These are phyloP conservation scores for Phytopythium boreale DNA, from an alignment of 352 stramenopile species.

Conservation along the genomic window DNA sequence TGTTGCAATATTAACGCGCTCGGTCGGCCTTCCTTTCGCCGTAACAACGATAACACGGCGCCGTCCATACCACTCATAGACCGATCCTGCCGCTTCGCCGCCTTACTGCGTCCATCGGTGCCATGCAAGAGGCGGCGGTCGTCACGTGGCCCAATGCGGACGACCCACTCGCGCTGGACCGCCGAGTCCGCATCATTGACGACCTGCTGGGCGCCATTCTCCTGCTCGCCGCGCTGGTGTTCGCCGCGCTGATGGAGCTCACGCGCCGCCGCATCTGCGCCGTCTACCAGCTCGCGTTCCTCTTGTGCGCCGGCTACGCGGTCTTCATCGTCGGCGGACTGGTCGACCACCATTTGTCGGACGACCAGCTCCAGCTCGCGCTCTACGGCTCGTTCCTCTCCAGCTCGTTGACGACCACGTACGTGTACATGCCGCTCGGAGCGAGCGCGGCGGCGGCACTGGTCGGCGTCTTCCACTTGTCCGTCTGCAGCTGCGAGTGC, in stretches of 20 bases:
- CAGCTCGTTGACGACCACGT: slow-evolving; percentile 44
- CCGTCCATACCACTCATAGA: background rate
- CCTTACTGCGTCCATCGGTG: background rate
- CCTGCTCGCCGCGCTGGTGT: slow-evolving; percentile 43
- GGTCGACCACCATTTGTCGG: slow-evolving; percentile 65
- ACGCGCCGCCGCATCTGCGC: slow-evolving; percentile 63
- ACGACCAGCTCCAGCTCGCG: slow-evolving; percentile 68
- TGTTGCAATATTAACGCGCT: background rate
- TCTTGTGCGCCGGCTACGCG: slow-evolving; percentile 36
- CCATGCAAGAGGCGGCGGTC: background rate
- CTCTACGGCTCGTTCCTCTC: slow-evolving; percentile 61
- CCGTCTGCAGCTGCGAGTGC: slow-evolving; percentile 60
- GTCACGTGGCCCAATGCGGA: slow-evolving; percentile 6
- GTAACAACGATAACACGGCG: background rate
- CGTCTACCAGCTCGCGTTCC: slow-evolving; percentile 71
- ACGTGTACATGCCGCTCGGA: slow-evolving; percentile 58
- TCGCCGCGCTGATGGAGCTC: slow-evolving; percentile 60
- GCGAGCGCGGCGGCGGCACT: slow-evolving; percentile 35
- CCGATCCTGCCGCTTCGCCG: background rate
- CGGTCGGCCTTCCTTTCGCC: background rate
- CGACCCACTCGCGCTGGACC: slow-evolving; percentile 19
- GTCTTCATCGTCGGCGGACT: slow-evolving; percentile 72
- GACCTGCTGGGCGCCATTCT: slow-evolving; percentile 67
- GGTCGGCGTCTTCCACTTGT: slow-evolving; percentile 29
- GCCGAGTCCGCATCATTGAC: slow-evolving; percentile 70